Conservation (phyloP, 108 stramenopile species). For the Aureococcus anophagefferens region DNA sequence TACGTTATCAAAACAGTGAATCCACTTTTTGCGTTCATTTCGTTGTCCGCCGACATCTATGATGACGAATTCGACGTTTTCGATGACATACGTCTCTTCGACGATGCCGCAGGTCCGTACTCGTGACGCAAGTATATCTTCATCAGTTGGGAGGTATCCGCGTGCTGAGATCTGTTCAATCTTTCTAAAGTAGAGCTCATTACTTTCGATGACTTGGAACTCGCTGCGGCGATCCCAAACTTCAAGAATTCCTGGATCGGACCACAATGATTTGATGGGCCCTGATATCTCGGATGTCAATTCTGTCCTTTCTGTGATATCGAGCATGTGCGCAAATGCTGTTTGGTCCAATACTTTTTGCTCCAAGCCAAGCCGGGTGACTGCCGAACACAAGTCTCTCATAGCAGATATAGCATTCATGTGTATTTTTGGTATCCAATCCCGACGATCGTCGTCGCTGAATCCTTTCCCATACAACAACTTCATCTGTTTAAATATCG, state of each 20-base stretch:
- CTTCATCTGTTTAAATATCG: constrained; percentile 41
- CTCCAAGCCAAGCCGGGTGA: constrained; percentile 1
- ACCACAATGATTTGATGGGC: constrained; percentile 19
- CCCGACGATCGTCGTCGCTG: constrained; percentile 13
- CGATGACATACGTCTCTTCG: constrained; percentile 38
- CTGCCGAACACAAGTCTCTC: constrained; percentile 11
- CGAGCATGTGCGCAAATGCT: constrained; percentile 1
- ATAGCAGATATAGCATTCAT: constrained; percentile 7
- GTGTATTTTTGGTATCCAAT: constrained; percentile 6
- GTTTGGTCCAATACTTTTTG: neutral
- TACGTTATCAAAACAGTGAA: constrained; percentile 53
- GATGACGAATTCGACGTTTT: constrained; percentile 76
- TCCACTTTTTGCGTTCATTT: constrained; percentile 55
- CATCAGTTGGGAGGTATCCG: constrained; percentile 20
- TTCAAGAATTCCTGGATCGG: constrained; percentile 17
- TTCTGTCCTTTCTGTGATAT: neutral
- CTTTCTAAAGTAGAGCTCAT: constrained; percentile 5
- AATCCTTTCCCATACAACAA: constrained; percentile 32
- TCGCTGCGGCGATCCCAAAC: constrained; percentile 15
- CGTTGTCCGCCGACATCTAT: constrained; percentile 66
- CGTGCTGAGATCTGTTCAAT: neutral
- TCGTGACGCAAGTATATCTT: constrained; percentile 42
- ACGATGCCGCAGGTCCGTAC: constrained; percentile 48
- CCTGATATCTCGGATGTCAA: constrained; percentile 5
- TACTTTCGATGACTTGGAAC: constrained; percentile 31